Base-by-base conservation (phyloP, 345 rosid species). In the Heritiera fomes region DNA sequence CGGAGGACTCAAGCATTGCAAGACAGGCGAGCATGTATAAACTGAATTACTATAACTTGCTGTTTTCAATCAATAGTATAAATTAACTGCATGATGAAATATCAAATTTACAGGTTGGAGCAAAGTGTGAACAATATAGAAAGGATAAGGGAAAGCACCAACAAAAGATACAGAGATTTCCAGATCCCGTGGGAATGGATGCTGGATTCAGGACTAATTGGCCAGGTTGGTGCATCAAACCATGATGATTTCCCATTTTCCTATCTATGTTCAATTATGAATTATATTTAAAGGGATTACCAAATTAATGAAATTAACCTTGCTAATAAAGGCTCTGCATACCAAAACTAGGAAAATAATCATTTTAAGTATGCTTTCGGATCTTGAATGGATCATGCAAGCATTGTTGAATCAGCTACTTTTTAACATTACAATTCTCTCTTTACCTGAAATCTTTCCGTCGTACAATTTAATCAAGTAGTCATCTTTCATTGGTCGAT, bases 131-230 rank as follows among this genome's bases (percentile, higher is more conserved):
- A 76, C 68, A 88, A 72, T 60, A 86, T 77, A 17, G 98, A 95
- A 85, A 89, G 86, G 79, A 84, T 72, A 8, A 87, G 94, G 73
- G 99, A 95, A 49, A 84, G 84, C 75, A 82, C 81, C 10, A 75
- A 88, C 43, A 92, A 91, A 87, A 91, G 87, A 83, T 95, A 90
- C 90, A 91, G 83, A 75, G 98, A 91, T 59, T 80, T 89, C 66
- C 93, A 91, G 82, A 93, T 95, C 82, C 99, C 98, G 0, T 95
- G 98, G 91, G 92, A 90, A 71, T 95, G 99, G 98, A 88, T 95
- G 94, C 85, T 90, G 38, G 89, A 92, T 53, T 72, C 93, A 2
- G 98, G 96, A 46, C 70, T 93, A 78, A 81, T 91, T 50, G 95
- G 99, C 77, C 97, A 91, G 96, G 99, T 93, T 82, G 84, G 87